phyloP scores from a whole-genome alignment of 306 rosid species.

The Chamaecrista fasciculata region DNA sequence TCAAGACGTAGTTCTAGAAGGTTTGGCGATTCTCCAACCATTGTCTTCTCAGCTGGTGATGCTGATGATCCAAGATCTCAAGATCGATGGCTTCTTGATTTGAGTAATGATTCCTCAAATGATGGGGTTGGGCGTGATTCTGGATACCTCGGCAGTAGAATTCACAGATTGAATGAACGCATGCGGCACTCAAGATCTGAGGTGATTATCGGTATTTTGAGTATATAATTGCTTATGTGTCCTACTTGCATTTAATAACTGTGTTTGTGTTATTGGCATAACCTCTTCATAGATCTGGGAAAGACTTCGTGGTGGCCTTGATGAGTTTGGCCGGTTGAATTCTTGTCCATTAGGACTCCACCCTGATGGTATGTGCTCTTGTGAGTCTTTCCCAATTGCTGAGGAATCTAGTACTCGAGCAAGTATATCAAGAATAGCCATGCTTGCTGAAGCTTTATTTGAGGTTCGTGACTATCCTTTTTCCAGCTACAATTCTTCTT shows the following conservation, averaged over 20 bases:
- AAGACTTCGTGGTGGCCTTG: slow-evolving; percentile 84
- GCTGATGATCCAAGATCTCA: slow-evolving; percentile 62
- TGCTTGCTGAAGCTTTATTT: slow-evolving; percentile 95
- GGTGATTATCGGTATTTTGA: slow-evolving; percentile 50
- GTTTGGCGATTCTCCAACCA: slow-evolving; percentile 70
- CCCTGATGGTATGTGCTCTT: slow-evolving; percentile 82
- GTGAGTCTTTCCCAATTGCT: slow-evolving; percentile 57
- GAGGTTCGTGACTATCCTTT: slow-evolving; percentile 70
- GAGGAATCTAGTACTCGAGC: slow-evolving; percentile 87
- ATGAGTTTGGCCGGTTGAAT: slow-evolving; percentile 58
- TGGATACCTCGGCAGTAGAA: slow-evolving; percentile 59
- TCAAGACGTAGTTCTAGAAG: slow-evolving; percentile 86
- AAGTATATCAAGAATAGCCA: slow-evolving; percentile 93
- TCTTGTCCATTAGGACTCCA: slow-evolving; percentile 87
- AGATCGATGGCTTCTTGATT: slow-evolving; percentile 91
- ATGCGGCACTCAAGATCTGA: slow-evolving; percentile 77
- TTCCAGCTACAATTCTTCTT: slow-evolving; percentile 7
- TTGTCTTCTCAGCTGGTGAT: slow-evolving; percentile 64
- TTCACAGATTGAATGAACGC: slow-evolving; percentile 62
- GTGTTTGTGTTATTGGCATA: slow-evolving; percentile 29
- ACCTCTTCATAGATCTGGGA: slow-evolving; percentile 71
- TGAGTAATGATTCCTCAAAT: slow-evolving; percentile 68
- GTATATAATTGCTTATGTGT: slow-evolving; percentile 22
- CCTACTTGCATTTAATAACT: slow-evolving; percentile 23
- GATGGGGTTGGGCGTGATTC: slow-evolving; percentile 55